A percentile compares a stretch with the other conserved stretches of the same genome.
These are phyloP conservation scores for Lactifluus rugatus DNA, from an alignment of 768 basidiomycete species.

Conservation along the genomic window DNA sequence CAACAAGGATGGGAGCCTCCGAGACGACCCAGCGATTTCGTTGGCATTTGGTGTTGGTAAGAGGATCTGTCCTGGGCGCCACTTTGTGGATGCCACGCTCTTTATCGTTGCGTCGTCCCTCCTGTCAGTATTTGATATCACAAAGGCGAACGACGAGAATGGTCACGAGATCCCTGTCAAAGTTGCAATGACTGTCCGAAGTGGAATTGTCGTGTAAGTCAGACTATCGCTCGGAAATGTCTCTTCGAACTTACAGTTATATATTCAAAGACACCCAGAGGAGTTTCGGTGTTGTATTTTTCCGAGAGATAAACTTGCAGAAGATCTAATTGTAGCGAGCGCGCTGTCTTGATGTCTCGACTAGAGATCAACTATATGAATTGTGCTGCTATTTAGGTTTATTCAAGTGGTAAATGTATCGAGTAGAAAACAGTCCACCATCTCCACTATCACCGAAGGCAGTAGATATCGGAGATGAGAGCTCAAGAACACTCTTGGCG, in stretches of 20 bases:
- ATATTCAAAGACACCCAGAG: background rate
- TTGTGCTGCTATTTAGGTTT: too few relatives aligned
- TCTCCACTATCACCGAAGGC: too few relatives aligned
- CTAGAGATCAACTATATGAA: too few relatives aligned
- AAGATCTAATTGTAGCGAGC: background rate
- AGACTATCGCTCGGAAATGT: background rate
- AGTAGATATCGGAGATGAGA: too few relatives aligned
- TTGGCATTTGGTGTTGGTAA: background rate
- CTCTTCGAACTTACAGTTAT: too few relatives aligned
- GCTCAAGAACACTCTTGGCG: too few relatives aligned
- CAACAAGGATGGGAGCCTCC: background rate
- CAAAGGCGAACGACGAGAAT: background rate
- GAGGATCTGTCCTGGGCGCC: conserved; percentile 9
- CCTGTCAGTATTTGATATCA: background rate
- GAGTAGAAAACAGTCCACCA: too few relatives aligned
- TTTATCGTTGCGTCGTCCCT: conserved; percentile 3
- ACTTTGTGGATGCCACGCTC: conserved; percentile 4
- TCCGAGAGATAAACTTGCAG: conserved; percentile 2
- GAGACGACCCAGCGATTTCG: background rate
- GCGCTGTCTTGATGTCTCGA: background rate
- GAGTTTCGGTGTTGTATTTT: conserved; percentile 2
- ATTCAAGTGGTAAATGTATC: too few relatives aligned
- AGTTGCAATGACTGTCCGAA: background rate
- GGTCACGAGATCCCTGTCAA: conserved; percentile 5
- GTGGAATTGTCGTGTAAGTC: background rate